These are phyloP conservation scores for Friedmanniomyces endolithicus DNA, from an alignment of 495 filamentous ascomycete species.

Conservation along the genomic window DNA sequence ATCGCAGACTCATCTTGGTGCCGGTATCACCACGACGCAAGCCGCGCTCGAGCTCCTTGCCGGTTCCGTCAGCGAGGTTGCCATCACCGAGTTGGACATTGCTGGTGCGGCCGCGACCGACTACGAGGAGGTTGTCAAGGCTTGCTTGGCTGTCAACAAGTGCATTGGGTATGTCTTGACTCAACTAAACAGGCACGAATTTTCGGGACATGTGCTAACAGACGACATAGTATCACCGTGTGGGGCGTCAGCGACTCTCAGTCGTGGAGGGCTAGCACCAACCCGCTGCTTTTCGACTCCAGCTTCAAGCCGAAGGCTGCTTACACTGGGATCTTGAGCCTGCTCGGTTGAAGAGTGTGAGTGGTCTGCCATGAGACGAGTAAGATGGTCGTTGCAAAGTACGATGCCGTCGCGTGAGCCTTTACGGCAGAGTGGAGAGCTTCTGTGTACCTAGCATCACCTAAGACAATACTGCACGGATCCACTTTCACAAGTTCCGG, in stretches of 20 bases:
- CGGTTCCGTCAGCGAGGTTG: constrained; percentile 41
- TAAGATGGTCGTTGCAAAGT: no score
- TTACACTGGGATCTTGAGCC: constrained; percentile 46
- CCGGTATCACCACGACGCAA: constrained; percentile 35
- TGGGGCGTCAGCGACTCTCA: constrained; percentile 62
- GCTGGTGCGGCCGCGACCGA: constrained; percentile 44
- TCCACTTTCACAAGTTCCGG: no score
- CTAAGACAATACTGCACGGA: no score
- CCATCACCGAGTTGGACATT: constrained; percentile 52
- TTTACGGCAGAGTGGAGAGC: no score
- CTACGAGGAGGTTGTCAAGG: constrained; percentile 51
- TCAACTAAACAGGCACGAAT: background rate
- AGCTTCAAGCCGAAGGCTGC: constrained; percentile 51
- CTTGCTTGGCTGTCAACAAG: constrained; percentile 48
- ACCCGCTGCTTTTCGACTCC: constrained; percentile 53
- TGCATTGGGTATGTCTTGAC: constrained; percentile 41
- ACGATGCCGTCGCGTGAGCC: no score
- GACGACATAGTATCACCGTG: constrained; percentile 35
- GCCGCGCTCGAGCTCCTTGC: constrained; percentile 47
- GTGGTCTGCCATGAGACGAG: no score
- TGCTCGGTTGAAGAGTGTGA: background rate
- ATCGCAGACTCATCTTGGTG: constrained; percentile 48
- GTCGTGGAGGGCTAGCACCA: constrained; percentile 47
- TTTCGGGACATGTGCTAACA: background rate
- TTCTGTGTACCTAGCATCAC: no score